Percentiles rank a stretch among this genome's conserved stretches.
Conservation (phyloP, 352 stramenopile species). For the Discostella stelligera region DNA sequence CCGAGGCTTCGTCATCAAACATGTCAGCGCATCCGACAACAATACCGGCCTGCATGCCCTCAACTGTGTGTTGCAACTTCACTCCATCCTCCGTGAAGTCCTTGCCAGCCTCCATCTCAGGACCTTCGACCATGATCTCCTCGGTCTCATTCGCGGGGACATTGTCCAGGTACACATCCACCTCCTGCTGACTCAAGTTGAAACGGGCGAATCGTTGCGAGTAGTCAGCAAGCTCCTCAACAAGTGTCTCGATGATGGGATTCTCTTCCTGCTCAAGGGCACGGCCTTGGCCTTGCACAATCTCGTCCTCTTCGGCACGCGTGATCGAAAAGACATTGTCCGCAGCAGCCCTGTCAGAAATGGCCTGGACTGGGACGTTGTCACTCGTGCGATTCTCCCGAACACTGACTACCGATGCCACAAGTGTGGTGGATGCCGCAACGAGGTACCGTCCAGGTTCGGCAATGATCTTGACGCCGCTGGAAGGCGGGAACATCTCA, state of each 20-base stretch:
- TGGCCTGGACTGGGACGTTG: conserved; percentile 21
- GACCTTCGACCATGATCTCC: conserved; percentile 40
- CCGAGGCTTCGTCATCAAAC: conserved; percentile 38
- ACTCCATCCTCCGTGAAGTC: conserved; percentile 28
- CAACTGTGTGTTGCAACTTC: conserved; percentile 55
- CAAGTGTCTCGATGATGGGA: conserved; percentile 51
- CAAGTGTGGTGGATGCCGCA: conserved; percentile 88
- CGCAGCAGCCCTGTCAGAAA: conserved; percentile 51
- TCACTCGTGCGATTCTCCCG: conserved; percentile 48
- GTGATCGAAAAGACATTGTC: conserved; percentile 49
- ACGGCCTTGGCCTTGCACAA: conserved; percentile 46
- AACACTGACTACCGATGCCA: conserved; percentile 89
- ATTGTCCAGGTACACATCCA: conserved; percentile 64
- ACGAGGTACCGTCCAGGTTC: conserved; percentile 94
- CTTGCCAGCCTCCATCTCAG: conserved; percentile 24
- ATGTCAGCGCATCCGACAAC: conserved; percentile 40
- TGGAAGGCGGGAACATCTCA: conserved; percentile 54
- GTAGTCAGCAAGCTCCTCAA: conserved; percentile 59
- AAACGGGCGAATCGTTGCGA: conserved; percentile 57
- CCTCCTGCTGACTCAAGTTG: conserved; percentile 63
- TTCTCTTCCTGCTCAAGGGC: conserved; percentile 42
- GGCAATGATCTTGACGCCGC: conserved; percentile 89
- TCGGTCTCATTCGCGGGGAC: conserved; percentile 26
- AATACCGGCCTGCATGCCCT: conserved; percentile 63
- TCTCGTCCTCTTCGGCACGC: conserved; percentile 59